Evolutionary conservation across 2,329 filamentous ascomycete genomes (phyloP).

Genomic region (Calonectria pseudoturangicola): DNA sequence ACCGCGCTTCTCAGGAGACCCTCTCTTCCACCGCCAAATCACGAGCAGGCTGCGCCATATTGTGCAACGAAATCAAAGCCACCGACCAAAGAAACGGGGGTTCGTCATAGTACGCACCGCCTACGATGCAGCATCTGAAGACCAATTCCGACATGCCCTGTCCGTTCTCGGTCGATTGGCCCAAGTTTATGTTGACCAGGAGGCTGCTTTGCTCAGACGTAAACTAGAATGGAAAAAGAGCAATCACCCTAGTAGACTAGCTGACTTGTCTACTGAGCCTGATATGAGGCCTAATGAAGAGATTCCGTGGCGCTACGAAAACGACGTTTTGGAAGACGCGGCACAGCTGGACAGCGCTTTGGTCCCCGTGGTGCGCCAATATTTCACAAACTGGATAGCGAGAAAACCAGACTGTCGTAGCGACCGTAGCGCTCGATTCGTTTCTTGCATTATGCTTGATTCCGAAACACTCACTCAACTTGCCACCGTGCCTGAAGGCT

Average conservation of each 20-base stretch:
- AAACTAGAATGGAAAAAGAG: not conserved
- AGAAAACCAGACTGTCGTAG: not conserved
- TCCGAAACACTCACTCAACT: not conserved
- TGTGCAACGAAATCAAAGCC: not conserved
- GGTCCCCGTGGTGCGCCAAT: not conserved
- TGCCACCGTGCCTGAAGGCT: not conserved
- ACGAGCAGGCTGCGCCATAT: not conserved
- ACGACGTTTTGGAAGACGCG: not conserved
- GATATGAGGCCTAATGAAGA: not conserved
- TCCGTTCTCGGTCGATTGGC: not conserved
- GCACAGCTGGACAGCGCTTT: not conserved
- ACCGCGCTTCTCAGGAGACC: not conserved
- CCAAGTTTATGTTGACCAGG: not conserved
- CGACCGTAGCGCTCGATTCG: not conserved
- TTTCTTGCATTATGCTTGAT: not conserved
- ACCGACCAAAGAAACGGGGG: not conserved
- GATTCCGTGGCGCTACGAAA: not conserved
- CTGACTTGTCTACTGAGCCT: not conserved
- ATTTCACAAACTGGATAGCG: not conserved
- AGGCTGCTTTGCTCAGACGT: not conserved
- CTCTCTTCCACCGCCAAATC: not conserved
- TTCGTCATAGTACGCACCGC: not conserved
- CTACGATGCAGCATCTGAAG: not conserved
- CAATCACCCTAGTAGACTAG: not conserved
- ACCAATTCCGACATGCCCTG: not conserved